Evolutionary conservation across 2,329 filamentous ascomycete species (phyloP).

Genomic region (Colletotrichum chrysophilum): DNA sequence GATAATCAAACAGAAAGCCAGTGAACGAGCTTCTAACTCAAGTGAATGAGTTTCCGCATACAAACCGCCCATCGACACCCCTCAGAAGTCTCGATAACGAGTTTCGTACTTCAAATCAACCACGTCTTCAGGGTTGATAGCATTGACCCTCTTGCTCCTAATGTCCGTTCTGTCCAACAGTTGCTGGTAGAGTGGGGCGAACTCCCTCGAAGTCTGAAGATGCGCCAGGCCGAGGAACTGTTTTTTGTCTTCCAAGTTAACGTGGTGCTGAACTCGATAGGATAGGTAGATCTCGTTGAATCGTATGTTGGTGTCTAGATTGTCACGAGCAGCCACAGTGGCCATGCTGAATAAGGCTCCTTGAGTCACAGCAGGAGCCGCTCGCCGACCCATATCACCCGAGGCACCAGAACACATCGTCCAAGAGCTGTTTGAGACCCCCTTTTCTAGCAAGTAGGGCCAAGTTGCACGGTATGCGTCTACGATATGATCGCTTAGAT

Average conservation of each 20-base stretch:
- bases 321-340: conserved; percentile 32
- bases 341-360: conserved; percentile 41
- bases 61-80: accelerated
- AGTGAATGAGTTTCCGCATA: accelerated
- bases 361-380: conserved; percentile 34
- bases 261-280: conserved; percentile 31
- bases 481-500: neutral
- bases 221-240: conserved; percentile 5
- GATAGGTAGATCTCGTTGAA: conserved; percentile 44
- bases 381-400: conserved; percentile 27
- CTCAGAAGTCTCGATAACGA: neutral
- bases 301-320: conserved; percentile 35
- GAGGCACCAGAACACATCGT: conserved; percentile 36
- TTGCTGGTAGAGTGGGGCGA: conserved; percentile 6
- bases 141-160: neutral
- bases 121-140: neutral
- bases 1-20: too few species aligned
- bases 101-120: neutral
- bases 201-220: neutral
- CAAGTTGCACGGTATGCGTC: conserved; percentile 36
- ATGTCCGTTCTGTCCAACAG: conserved; percentile 11
- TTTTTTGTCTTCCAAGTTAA: neutral
- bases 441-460: conserved; percentile 32
- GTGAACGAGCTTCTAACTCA: accelerated
- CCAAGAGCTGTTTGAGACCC: conserved; percentile 29